phyloP scores from a whole-genome alignment of 371 early-diverging fungal species.

The Apophysomyces trapeziformis region DNA sequence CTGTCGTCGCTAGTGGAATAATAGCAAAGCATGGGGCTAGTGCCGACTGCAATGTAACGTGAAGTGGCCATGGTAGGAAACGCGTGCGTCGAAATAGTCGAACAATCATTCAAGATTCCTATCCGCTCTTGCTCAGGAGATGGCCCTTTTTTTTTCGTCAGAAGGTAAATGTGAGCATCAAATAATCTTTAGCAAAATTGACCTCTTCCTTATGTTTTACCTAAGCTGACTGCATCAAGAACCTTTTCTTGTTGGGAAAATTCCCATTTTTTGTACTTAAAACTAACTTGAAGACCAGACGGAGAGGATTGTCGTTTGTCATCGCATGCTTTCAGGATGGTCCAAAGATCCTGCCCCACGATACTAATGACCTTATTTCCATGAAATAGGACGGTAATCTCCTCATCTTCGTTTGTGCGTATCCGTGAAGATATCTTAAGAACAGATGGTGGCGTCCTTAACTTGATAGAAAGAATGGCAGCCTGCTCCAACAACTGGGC shows the following conservation, averaged over 20 bases:
- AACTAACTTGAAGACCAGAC: too few species aligned
- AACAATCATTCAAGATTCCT: constrained; percentile 25
- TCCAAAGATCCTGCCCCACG: constrained; percentile 67
- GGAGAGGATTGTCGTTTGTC: constrained; percentile 27
- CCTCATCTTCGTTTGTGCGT: constrained; percentile 57
- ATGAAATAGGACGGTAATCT: constrained; percentile 60
- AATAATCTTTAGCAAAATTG: too few species aligned
- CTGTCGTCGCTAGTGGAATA: constrained; percentile 61
- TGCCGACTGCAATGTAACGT: constrained; percentile 61
- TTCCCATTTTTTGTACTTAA: constrained; percentile 60
- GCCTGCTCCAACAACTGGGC: constrained; percentile 62
- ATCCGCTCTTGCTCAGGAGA: constrained; percentile 25
- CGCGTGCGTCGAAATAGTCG: constrained; percentile 34
- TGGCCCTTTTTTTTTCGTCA: constrained; percentile 22
- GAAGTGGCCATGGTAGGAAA: constrained; percentile 50
- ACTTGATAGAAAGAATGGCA: constrained; percentile 53
- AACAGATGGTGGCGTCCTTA: constrained; percentile 53
- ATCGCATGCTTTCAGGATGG: constrained; percentile 59
- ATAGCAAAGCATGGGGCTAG: constrained; percentile 61
- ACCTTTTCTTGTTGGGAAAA: constrained; percentile 57
- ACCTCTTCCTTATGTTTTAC: constrained; percentile 23
- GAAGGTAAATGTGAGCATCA: too few species aligned
- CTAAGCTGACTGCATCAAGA: constrained; percentile 57
- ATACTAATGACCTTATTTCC: constrained; percentile 60
- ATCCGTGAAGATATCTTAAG: constrained; percentile 29